phyloP scores from a whole-genome alignment of 768 basidiomycete genomes.

The Polyporus arcularius region DNA sequence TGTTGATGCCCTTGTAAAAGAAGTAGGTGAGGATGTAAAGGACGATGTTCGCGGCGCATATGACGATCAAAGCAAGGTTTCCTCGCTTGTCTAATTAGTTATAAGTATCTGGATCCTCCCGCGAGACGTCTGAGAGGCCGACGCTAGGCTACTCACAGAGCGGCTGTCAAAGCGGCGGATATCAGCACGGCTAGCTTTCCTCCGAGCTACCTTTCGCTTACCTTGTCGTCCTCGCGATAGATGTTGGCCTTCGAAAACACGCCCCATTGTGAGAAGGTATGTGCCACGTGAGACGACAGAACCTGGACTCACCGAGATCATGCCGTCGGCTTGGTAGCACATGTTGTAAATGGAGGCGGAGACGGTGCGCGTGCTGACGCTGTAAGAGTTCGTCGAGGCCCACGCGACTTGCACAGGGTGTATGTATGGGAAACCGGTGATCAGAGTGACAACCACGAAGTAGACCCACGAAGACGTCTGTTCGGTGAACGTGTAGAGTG shows the following conservation, averaged over 20 bases:
- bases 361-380: constrained; percentile 55
- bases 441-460: constrained; percentile 53
- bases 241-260: constrained; percentile 44
- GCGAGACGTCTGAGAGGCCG: not conserved
- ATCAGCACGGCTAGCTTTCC: not conserved
- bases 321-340: constrained; percentile 60
- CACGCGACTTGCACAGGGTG: constrained; percentile 45
- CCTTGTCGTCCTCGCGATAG: constrained; percentile 51
- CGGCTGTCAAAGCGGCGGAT: constrained; percentile 28
- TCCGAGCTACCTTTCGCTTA: not conserved
- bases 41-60: constrained; percentile 54
- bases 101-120: constrained; percentile 1
- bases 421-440: constrained; percentile 49
- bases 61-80: constrained; percentile 55
- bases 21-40: constrained; percentile 54
- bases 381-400: constrained; percentile 61
- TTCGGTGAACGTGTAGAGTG: constrained; percentile 51
- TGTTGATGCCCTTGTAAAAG: constrained; percentile 59
- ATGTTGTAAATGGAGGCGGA: constrained; percentile 58
- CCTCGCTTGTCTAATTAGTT: constrained; percentile 52
- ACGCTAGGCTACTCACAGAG: constrained; percentile 20
- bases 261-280: not conserved
- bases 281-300: not conserved
- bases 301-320: constrained; percentile 41
- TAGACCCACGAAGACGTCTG: constrained; percentile 59